These are phyloP conservation scores for Skeletonema tropicum DNA, from an alignment of 108 stramenopile species.

Conservation along the genomic window DNA sequence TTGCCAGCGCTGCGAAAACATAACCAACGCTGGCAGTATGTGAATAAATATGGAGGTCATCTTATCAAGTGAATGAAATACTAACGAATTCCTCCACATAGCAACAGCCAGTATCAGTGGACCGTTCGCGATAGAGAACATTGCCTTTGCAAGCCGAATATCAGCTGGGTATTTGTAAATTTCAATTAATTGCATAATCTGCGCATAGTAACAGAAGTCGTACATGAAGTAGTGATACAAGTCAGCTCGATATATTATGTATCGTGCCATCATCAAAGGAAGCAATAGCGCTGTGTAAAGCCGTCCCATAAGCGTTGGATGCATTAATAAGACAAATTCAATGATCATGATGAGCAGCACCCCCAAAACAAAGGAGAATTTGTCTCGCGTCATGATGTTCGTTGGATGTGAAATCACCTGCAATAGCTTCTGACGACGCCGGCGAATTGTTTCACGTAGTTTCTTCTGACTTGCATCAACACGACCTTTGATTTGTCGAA, in stretches of 20 bases:
- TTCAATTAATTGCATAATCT: conserved; percentile 51
- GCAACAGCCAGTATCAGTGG: conserved; percentile 55
- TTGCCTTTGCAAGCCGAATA: conserved; percentile 43
- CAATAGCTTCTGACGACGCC: conserved; percentile 22
- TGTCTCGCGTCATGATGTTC: conserved; percentile 47
- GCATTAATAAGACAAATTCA: conserved; percentile 39
- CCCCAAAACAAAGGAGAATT: conserved; percentile 51
- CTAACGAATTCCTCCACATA: conserved; percentile 82
- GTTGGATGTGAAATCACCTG: conserved; percentile 28
- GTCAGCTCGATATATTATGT: conserved; percentile 47
- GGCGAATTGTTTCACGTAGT: conserved; percentile 22
- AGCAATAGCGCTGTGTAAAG: conserved; percentile 43
- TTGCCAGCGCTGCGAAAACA: conserved; percentile 67
- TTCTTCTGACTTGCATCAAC: conserved; percentile 27
- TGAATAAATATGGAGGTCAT: conserved; percentile 85
- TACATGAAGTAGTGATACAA: conserved; percentile 58
- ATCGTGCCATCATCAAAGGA: conserved; percentile 48
- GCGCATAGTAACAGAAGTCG: conserved; percentile 57
- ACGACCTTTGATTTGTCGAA: conserved; percentile 14
- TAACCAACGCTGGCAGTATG: conserved; percentile 65
- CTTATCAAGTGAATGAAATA: conserved; percentile 85
- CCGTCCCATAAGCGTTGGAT: conserved; percentile 31
- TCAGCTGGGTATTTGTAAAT: conserved; percentile 55
- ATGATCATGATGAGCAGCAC: conserved; percentile 54
- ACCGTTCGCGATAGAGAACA: conserved; percentile 70